These are phyloP conservation scores for Colletotrichum musae DNA, from an alignment of 2,329 filamentous ascomycete species.

Conservation along the genomic window DNA sequence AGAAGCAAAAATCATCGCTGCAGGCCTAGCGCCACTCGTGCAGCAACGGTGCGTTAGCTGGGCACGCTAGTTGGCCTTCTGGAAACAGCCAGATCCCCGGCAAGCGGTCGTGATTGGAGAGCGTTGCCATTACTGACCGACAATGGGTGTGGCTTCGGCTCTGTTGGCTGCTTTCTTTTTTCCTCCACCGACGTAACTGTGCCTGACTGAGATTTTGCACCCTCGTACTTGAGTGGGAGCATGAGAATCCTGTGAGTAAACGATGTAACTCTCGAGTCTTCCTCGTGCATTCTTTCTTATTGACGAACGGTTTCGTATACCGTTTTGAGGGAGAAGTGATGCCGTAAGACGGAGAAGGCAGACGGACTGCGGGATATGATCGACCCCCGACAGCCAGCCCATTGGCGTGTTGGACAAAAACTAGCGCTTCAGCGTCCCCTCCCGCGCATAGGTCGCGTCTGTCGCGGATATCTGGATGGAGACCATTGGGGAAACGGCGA, in stretches of 20 bases:
- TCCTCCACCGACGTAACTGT: neutral
- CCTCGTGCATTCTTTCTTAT: neutral
- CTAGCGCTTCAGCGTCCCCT: slow-evolving; percentile 5
- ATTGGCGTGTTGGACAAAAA: neutral
- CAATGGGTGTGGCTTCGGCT: slow-evolving; percentile 9
- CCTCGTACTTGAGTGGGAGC: neutral
- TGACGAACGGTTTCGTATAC: neutral
- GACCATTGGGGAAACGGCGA: slow-evolving; percentile 7
- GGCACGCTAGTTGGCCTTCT: slow-evolving; percentile 28
- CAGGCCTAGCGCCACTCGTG: slow-evolving; percentile 27
- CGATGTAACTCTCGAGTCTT: neutral
- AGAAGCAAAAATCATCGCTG: slow-evolving; percentile 14
- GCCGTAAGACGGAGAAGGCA: neutral
- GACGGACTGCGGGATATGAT: slow-evolving; percentile 7
- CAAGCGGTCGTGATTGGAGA: slow-evolving; percentile 15
- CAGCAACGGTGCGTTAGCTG: slow-evolving; percentile 28
- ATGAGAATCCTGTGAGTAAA: neutral
- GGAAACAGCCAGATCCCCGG: slow-evolving; percentile 26
- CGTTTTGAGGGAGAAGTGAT: neutral
- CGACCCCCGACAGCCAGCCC: neutral
- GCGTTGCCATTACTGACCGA: neutral
- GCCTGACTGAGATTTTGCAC: neutral
- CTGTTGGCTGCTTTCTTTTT: slow-evolving; percentile 4
- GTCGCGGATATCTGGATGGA: slow-evolving; percentile 17
- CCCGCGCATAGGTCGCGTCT: slow-evolving; percentile 11